Base-by-base conservation (phyloP, 2,329 filamentous ascomycete genomes). In the Claviceps sp. region DNA sequence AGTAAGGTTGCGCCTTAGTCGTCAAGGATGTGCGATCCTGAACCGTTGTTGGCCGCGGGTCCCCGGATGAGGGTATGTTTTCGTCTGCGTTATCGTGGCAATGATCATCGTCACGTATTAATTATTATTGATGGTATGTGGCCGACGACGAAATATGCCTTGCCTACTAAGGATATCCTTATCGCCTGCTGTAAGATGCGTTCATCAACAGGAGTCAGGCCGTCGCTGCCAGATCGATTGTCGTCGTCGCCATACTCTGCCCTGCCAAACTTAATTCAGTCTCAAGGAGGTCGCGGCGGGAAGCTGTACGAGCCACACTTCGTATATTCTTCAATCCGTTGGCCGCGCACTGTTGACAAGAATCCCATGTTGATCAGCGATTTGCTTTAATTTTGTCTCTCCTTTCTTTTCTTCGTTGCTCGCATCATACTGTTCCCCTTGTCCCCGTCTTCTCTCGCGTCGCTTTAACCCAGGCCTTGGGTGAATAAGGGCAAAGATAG, bases 311-410 rank as follows among this genome's bases (percentile, higher is more conserved):
- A 57, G 82, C 76, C 50, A 81, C 79, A 59, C 82, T 81, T 64
- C 85, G 82, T 53, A 93, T 76, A 66, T 87, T 89, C 70, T 89
- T 91, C 60, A 91, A 73, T 39, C 88, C 87, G 62, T 85, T 86
- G 65, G 85, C 82, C 82, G 93, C 87, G 69, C 85, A 89, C 87
- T 91, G 58, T 47, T 22, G 37, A 26, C 13, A 37, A 19, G 42
- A 22, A 17, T 44, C 30, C 17, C 2, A 30, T 38, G 37, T 47
- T 34, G 5, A 37, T 47, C 13, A 47, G 45, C 30, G 44, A 46
- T 17, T 46, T 10, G 5, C 26, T n/a, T n/a, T n/a, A n/a, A n/a
- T n/a, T 45, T 10, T 10, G n/a, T 30, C 10, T 22, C 30, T n/a
- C 5, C 4, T 30, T 30, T 10, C 26, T 10, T 17, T 42, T 42